Base-by-base conservation (phyloP, 2,329 filamentous ascomycete genomes). In the Podosphaera fusca region DNA sequence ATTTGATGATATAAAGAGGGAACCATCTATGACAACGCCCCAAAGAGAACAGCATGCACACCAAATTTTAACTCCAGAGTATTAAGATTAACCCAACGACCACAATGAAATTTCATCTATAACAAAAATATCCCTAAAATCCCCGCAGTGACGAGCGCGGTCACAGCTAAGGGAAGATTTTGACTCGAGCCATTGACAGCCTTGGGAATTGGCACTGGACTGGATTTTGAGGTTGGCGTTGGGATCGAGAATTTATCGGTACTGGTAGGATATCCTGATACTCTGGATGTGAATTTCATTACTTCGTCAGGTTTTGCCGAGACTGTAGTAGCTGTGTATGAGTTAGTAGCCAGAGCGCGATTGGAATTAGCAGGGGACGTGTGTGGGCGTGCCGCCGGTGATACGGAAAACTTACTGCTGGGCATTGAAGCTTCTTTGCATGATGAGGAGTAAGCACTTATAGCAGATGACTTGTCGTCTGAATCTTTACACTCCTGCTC, bases 361-460 rank as follows among this genome's bases (percentile, higher is more conserved):
- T 3, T 3, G 38, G 10, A 14, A 8, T 14, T 42, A 42, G 38
- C 6, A 42, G 38, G 3, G 38, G 5, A 3, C 38, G 38, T 3
- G 38, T 42, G 5, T 12, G 10, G 10, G 5, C 3, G 5, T 3
- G 5, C 38, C 38, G 38, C 5, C 10, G 9, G 10, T 12, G 5
- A 12, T 8, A 50, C 31, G 31, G 38, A 30, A 5, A 12, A 50
- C 60, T 36, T 61, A 63, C 61, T 55, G 56, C 63, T 62, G 49
- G 58, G 58, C 12, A 59, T 55, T 47, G 58, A 59, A 36, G 47
- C 54, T 10, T 56, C 58, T 14, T 58, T 57, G 54, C 61, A 63
- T 38, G 59, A 60, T n/a, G 59, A 55, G 51, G 60, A 57, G 56
- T 60, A 63, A 35, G 59, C 57, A 40, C 57, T 60, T 6, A 61